Percentiles rank a stretch among this genome's conserved stretches.
These are phyloP conservation scores for Hygrocybe coccinea DNA, from an alignment of 768 basidiomycete genomes.

Conservation along the genomic window DNA sequence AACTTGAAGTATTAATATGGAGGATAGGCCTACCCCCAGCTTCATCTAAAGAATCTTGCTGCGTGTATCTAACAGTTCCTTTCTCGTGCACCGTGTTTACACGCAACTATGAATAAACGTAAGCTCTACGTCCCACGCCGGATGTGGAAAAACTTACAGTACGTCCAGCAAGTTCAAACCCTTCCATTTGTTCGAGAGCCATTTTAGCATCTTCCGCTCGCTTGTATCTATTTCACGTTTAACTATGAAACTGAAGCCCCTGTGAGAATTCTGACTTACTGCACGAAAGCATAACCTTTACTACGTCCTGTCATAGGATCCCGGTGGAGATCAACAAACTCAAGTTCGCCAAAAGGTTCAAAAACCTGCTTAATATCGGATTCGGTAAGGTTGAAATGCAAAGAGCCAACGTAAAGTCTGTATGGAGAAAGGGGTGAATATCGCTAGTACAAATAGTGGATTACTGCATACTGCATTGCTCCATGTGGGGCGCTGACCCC, in stretches of 20 bases:
- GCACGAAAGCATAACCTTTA: conserved; percentile 97
- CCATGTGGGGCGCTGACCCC: conserved; percentile 78
- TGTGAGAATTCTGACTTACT: conserved; percentile 49
- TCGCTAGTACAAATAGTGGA: not conserved
- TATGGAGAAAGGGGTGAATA: conserved; percentile 7
- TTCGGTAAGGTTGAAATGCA: conserved; percentile 95
- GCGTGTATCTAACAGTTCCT: conserved; percentile 69
- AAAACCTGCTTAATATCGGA: conserved; percentile 99
- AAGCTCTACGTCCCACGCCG: not conserved
- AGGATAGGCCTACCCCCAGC: conserved; percentile 59
- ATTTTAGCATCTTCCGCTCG: conserved; percentile 90
- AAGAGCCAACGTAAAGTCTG: conserved; percentile 93
- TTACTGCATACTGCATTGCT: conserved; percentile 69
- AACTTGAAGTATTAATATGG: not conserved
- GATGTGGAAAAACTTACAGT: conserved; percentile 49
- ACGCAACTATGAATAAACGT: conserved; percentile 50
- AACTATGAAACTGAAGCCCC: not conserved
- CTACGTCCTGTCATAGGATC: conserved; percentile 92
- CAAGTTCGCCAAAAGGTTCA: conserved; percentile 96
- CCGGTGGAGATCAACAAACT: conserved; percentile 96
- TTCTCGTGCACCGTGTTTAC: conserved; percentile 93
- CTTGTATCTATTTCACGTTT: conserved; percentile 58
- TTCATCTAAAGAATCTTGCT: conserved; percentile 82
- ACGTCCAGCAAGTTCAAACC: conserved; percentile 94
- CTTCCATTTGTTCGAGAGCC: conserved; percentile 98